Evolutionary conservation across 2,329 filamentous ascomycete genomes (phyloP), one percentile per base, ranked within the genome.

Genomic region (Aspergillus sp.): DNA sequence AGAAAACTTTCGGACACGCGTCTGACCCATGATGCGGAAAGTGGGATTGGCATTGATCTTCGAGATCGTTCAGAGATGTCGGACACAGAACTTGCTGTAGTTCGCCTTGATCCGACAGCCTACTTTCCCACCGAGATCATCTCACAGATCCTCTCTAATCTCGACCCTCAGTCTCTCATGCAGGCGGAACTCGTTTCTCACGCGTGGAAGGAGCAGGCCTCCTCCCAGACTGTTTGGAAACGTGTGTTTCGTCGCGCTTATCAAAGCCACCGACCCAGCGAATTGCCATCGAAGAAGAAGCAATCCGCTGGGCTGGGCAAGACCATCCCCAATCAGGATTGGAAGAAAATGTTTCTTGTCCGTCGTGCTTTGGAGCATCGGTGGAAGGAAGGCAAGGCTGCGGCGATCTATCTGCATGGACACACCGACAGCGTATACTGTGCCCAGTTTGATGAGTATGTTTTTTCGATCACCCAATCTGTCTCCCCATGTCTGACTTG

Each of bases 341-440:
- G 91, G 90, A 90, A 88, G 73, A 82, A 85, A 59, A 89, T 96
- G 68, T 96, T 92, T 70, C 79, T 84, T 61, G 87, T 89, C 42
- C 87, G 89, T 60, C 82, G 86, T 54, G 82, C 88, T 56, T 80
- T 99, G 55, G 87, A 90, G 61, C 77, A 80, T 59, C 84, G 89
- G 57, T 99, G 94, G 94, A 86, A 83, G 62, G 77, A 85, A 47
- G 88, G 89, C 51, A 85, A 86, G 59, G 89, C 91, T 8, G 86
- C 84, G 43, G 87, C 90, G 0, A 85, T 95, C 51, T 97, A 96
- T 70, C 81, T 99, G 19, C 90, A 94, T 63, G 94, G 94, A 2
- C 94, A 99, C 69, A 86, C 86, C 22, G 94, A 99, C 70, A 96
- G 91, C 60, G 95, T 99, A 52, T 99, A 99, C 75, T 99, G 94